A percentile compares a stretch with the other conserved stretches of the same genome.
These are phyloP conservation scores for Penicillium fimorum DNA, from an alignment of 495 filamentous ascomycete species.

Conservation along the genomic window DNA sequence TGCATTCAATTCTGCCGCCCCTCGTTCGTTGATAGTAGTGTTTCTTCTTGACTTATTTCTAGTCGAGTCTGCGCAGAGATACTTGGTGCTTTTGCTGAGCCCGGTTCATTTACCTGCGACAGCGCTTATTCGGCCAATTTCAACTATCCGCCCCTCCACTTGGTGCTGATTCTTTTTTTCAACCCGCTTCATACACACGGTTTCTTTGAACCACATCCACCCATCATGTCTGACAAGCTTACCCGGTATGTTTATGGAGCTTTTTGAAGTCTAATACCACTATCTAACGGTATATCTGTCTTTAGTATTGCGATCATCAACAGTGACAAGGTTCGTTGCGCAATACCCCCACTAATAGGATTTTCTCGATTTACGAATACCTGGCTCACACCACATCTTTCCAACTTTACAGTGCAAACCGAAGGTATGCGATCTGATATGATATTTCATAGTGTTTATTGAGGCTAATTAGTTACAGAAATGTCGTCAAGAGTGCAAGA, in stretches of 20 bases:
- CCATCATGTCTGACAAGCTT: slow-evolving; percentile 78
- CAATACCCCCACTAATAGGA: slow-evolving; percentile 33
- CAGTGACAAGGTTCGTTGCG: slow-evolving; percentile 78
- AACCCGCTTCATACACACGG: slow-evolving; percentile 17
- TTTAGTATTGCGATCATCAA: slow-evolving; percentile 95
- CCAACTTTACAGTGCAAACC: slow-evolving; percentile 75
- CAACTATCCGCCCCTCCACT: slow-evolving; percentile 4
- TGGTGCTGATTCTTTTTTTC: slow-evolving; percentile 17
- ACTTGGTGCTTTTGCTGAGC: slow-evolving; percentile 23
- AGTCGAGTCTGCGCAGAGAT: slow-evolving; percentile 26
- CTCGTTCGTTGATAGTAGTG: slow-evolving; percentile 23
- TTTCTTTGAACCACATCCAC: slow-evolving; percentile 25
- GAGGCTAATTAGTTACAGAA: slow-evolving; percentile 52
- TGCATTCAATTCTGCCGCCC: slow-evolving; percentile 25
- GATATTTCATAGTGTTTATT: neutral
- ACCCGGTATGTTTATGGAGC: slow-evolving; percentile 59
- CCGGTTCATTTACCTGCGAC: slow-evolving; percentile 15
- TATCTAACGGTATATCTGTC: slow-evolving; percentile 19
- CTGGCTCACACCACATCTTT: slow-evolving; percentile 34
- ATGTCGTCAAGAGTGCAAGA: slow-evolving; percentile 99
- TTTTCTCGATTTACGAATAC: slow-evolving; percentile 13
- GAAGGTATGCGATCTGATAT: slow-evolving; percentile 59
- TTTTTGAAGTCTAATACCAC: neutral
- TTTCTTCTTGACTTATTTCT: slow-evolving; percentile 14
- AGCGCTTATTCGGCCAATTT: slow-evolving; percentile 19